Conservation (phyloP, 202 grass and related monocot genomes). For the Bolboschoenoplectus hybrid region DNA sequence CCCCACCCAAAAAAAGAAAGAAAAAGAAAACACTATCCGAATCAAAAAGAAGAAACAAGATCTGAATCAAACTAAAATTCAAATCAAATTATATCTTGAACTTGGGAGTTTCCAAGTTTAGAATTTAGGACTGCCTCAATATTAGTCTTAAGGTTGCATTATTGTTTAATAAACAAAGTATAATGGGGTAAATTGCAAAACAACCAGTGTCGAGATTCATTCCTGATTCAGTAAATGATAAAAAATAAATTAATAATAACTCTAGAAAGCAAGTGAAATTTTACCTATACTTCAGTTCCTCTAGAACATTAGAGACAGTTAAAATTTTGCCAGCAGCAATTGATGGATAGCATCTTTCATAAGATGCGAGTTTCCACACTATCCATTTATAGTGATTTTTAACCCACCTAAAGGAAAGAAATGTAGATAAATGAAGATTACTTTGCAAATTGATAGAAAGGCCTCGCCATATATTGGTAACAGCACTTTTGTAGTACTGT, state of each 20-base stretch:
- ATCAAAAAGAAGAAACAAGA: background rate
- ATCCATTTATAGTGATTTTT: conserved; percentile 96
- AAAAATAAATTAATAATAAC: conserved; percentile 30
- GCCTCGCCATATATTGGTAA: background rate
- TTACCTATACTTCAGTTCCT: conserved; percentile 92
- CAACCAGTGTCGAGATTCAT: background rate
- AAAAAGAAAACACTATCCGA: background rate
- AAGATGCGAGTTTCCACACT: conserved; percentile 92
- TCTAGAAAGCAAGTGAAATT: conserved; percentile 10
- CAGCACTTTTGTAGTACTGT: background rate
- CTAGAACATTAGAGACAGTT: conserved; percentile 79
- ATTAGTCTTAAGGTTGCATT: background rate
- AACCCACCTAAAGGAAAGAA: conserved; percentile 79
- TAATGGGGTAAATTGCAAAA: background rate
- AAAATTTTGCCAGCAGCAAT: conserved; percentile 74
- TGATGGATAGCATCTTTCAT: conserved; percentile 80
- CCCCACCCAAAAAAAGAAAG: background rate
- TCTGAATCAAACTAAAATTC: background rate
- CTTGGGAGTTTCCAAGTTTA: background rate
- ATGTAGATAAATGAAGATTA: conserved; percentile 38
- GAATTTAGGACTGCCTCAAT: background rate
- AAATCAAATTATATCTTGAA: background rate
- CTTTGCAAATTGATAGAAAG: background rate
- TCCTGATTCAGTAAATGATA: background rate
- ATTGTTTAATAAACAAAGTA: conserved; percentile 6